Conservation (phyloP, 257 asterid species). For the Henckelia pumila region DNA sequence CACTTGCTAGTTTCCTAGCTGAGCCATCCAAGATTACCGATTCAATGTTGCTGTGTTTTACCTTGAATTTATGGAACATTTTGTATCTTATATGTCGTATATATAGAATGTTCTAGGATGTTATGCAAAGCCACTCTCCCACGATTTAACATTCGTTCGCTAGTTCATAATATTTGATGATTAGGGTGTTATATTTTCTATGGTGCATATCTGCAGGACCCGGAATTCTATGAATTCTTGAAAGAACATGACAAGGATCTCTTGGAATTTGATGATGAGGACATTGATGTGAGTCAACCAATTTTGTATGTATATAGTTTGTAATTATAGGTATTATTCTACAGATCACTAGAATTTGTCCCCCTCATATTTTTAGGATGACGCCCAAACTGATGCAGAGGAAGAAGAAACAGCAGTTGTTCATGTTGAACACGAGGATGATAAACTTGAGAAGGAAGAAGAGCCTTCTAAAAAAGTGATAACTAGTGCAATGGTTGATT, state of each 20-base stretch:
- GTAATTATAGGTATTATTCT: slow-evolving; percentile 7
- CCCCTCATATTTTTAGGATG: slow-evolving; percentile 40
- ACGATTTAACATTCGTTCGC: background rate
- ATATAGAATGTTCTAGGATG: background rate
- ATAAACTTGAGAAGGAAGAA: slow-evolving; percentile 35
- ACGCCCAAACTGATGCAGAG: slow-evolving; percentile 36
- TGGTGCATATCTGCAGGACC: slow-evolving; percentile 54
- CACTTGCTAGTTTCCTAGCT: background rate
- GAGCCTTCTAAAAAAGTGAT: slow-evolving; percentile 52
- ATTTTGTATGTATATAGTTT: slow-evolving; percentile 8
- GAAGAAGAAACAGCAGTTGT: slow-evolving; percentile 37
- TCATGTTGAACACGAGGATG: slow-evolving; percentile 31
- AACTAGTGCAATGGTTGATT: slow-evolving; percentile 79
- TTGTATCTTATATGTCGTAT: background rate
- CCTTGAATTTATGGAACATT: background rate
- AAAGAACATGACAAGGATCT: slow-evolving; percentile 82
- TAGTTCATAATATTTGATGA: slow-evolving; percentile 5
- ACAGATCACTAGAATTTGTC: slow-evolving; percentile 19
- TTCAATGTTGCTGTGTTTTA: background rate
- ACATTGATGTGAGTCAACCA: slow-evolving; percentile 53
- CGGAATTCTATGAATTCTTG: slow-evolving; percentile 83
- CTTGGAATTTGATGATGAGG: slow-evolving; percentile 71
- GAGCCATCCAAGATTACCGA: background rate
- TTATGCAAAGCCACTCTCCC: background rate
- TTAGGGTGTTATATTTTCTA: background rate